A percentile compares a stretch with the other conserved stretches of the same genome.
Conservation (phyloP, 768 basidiomycete genomes). For the Tubosaeta sp. region DNA sequence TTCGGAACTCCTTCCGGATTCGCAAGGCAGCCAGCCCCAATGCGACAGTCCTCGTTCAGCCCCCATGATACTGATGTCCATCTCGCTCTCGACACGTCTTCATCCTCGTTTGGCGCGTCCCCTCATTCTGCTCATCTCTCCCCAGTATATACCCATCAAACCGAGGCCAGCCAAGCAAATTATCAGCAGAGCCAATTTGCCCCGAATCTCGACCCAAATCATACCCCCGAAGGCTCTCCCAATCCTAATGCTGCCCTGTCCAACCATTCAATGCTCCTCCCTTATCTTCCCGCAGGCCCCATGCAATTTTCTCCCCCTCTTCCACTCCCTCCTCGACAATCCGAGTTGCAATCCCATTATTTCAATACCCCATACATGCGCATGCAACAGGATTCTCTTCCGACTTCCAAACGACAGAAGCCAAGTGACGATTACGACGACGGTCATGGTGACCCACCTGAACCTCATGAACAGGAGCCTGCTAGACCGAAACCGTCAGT, state of each 20-base stretch:
- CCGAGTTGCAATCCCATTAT: slow-evolving; percentile 28
- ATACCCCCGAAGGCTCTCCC: slow-evolving; percentile 12
- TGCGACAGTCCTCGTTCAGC: slow-evolving; percentile 12
- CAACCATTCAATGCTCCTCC: slow-evolving; percentile 6
- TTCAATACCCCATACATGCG: slow-evolving; percentile 9
- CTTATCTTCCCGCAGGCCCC: slow-evolving; percentile 21
- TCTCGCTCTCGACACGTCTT: slow-evolving; percentile 13
- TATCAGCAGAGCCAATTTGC: slow-evolving; percentile 16
- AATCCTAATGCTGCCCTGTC: slow-evolving; percentile 2
- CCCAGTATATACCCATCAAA: slow-evolving; percentile 13
- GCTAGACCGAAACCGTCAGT: slow-evolving; percentile 24
- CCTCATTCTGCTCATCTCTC: slow-evolving; percentile 10
- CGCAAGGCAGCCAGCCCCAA: slow-evolving; percentile 1
- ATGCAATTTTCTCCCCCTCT: slow-evolving; percentile 31
- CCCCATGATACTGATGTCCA: slow-evolving; percentile 1
- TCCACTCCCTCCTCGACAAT: slow-evolving; percentile 25
- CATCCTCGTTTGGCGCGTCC: slow-evolving; percentile 10
- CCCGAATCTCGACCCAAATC: slow-evolving; percentile 1
- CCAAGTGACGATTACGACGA: slow-evolving; percentile 16
- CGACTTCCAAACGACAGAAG: slow-evolving; percentile 20
- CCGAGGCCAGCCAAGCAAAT: slow-evolving; percentile 8
- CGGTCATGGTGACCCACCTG: slow-evolving; percentile 12
- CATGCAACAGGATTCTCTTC: not conserved
- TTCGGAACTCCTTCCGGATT: slow-evolving; percentile 12
- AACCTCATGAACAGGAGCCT: slow-evolving; percentile 21